These are phyloP conservation scores for Penicillium antarcticum DNA, from an alignment of 495 filamentous ascomycete species.

Conservation along the genomic window DNA sequence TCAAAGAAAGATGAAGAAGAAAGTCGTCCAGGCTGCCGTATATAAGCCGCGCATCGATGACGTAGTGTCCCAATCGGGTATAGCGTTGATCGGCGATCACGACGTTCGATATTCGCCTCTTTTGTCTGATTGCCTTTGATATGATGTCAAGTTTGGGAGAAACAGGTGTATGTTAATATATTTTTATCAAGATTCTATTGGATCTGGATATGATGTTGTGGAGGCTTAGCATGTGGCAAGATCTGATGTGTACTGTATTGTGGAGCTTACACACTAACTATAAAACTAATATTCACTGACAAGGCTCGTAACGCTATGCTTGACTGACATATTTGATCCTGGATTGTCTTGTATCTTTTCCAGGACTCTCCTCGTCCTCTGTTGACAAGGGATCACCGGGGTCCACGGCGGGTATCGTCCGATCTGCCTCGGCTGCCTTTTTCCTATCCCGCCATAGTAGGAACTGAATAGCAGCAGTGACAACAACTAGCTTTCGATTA, in stretches of 20 bases:
- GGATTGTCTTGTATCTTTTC: background rate
- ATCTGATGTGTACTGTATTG: no score
- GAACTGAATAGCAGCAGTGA: background rate
- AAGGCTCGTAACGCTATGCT: background rate
- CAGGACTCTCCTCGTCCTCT: background rate
- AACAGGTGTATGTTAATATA: no score
- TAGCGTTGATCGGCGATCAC: no score
- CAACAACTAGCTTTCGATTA: background rate
- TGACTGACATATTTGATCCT: background rate
- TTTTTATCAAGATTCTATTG: no score
- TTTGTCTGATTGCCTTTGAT: no score
- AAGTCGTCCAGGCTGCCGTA: background rate
- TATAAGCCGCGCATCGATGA: background rate
- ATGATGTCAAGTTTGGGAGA: no score
- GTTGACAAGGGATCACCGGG: background rate
- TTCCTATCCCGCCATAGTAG: constrained; percentile 3
- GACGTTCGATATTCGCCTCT: no score
- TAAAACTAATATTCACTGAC: no score
- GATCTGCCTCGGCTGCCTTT: background rate
- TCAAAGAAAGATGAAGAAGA: background rate
- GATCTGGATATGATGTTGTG: no score
- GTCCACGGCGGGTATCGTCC: background rate
- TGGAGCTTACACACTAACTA: no score
- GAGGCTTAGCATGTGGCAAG: no score
- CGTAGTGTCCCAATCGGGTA: background rate